Evolutionary conservation across 257 asterid genomes (phyloP).

Genomic region (Jacaranda mimosifolia): DNA sequence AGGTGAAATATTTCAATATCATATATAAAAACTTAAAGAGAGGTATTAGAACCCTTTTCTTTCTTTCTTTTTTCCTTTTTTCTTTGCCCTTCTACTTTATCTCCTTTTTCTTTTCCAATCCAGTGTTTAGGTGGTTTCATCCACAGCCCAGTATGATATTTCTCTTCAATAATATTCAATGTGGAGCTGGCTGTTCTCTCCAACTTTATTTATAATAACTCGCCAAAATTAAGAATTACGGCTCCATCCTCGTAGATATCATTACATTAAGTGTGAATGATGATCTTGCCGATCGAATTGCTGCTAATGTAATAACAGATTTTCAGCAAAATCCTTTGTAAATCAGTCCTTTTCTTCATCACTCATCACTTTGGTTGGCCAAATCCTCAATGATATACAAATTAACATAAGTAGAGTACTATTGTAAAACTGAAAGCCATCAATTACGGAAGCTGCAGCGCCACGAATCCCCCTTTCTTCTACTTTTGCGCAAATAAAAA

Average conservation of each 20-base stretch:
- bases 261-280: too few relatives aligned
- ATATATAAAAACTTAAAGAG: slow-evolving; percentile 13
- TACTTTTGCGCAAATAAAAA: slow-evolving; percentile 47
- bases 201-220: too few relatives aligned
- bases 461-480: slow-evolving; percentile 49
- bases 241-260: too few relatives aligned
- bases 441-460: slow-evolving; percentile 48
- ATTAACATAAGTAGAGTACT: too few relatives aligned
- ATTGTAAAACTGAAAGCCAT: slow-evolving; percentile 36
- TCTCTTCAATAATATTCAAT: slow-evolving; percentile 8
- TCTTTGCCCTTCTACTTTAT: slow-evolving; percentile 35
- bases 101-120: slow-evolving; percentile 48
- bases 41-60: slow-evolving; percentile 40
- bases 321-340: too few relatives aligned
- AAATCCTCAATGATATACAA: too few relatives aligned
- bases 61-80: slow-evolving; percentile 20
- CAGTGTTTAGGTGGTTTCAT: neutral
- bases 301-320: too few relatives aligned
- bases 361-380: too few relatives aligned
- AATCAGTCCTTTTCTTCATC: too few relatives aligned
- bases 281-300: too few relatives aligned
- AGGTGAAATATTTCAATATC: neutral
- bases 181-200: neutral
- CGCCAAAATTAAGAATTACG: too few relatives aligned
- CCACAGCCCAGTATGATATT: slow-evolving; percentile 14